Evolutionary conservation across 352 stramenopile species (phyloP).

Genomic region (Pythium aquatile): DNA sequence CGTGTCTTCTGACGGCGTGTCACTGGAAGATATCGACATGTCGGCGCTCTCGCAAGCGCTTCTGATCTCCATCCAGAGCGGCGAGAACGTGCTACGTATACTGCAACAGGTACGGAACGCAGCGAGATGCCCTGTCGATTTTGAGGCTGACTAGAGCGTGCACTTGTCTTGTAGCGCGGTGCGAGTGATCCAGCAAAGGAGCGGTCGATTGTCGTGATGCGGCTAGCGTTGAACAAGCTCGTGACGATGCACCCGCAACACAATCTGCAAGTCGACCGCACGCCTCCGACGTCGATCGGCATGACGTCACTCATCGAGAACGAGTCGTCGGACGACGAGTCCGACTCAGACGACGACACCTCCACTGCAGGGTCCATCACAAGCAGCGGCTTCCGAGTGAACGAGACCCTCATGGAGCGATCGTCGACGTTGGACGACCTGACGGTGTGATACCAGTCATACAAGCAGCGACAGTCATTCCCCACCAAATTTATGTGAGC

Average conservation of each 20-base stretch:
- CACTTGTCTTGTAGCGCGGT: conserved; percentile 35
- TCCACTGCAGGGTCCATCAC: conserved; percentile 21
- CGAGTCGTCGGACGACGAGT: conserved; percentile 28
- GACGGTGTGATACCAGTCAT: conserved; percentile 31
- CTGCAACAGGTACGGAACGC: conserved; percentile 46
- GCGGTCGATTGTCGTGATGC: conserved; percentile 59
- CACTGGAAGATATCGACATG: conserved; percentile 73
- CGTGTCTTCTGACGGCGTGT: conserved; percentile 48
- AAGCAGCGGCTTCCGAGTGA: conserved; percentile 16
- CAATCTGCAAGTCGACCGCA: conserved; percentile 59
- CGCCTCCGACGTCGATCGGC: conserved; percentile 20
- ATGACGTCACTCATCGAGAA: conserved; percentile 29
- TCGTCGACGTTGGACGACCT: conserved; percentile 53
- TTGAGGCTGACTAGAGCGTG: no score
- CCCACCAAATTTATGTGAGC: conserved; percentile 25
- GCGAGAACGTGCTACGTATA: conserved; percentile 79
- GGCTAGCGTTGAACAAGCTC: conserved; percentile 72
- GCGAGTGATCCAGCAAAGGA: conserved; percentile 60
- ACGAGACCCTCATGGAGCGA: conserved; percentile 35
- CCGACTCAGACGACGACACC: conserved; percentile 28
- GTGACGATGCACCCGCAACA: conserved; percentile 73
- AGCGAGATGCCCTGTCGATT: no score
- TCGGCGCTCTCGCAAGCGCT: conserved; percentile 73
- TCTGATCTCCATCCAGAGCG: conserved; percentile 80
- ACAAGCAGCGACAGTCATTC: neutral